Evolutionary conservation across 345 rosid genomes (phyloP).

Genomic region (Eucalyptus cloeziana): DNA sequence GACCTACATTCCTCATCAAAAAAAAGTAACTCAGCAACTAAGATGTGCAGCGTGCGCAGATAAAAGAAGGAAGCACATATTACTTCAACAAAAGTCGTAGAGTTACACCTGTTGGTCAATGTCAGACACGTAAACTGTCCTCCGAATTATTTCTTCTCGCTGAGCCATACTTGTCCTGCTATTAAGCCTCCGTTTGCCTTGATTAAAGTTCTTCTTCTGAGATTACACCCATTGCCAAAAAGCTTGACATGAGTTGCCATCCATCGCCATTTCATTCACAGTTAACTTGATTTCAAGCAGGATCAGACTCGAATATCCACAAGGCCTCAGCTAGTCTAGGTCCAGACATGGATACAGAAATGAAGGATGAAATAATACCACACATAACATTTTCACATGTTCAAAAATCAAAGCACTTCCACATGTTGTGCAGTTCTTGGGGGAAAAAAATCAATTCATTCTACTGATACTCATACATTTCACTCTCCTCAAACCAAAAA

Average conservation of each 20-base stretch:
- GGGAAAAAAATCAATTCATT: not conserved
- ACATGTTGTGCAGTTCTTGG: not conserved
- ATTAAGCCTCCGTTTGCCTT: constrained; percentile 63
- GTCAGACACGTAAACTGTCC: constrained; percentile 93
- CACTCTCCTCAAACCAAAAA: not conserved
- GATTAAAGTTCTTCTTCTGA: constrained; percentile 64
- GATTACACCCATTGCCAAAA: not conserved
- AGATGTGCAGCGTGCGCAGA: not conserved
- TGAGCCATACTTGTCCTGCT: constrained; percentile 85
- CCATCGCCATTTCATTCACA: not conserved
- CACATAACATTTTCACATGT: not conserved
- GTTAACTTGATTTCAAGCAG: not conserved
- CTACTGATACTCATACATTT: not conserved
- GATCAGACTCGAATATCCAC: not conserved
- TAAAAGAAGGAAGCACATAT: not conserved
- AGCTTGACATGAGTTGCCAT: not conserved
- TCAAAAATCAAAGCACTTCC: not conserved
- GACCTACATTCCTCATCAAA: constrained; percentile 28
- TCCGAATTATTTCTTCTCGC: constrained; percentile 68
- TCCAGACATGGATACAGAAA: not conserved
- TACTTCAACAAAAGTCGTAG: not conserved
- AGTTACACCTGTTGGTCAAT: constrained; percentile 77
- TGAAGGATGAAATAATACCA: not conserved
- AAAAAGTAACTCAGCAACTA: not conserved
- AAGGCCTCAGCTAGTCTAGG: not conserved